Evolutionary conservation across 2,329 filamentous ascomycete species (phyloP).

Genomic region (Botrytis pseudocinerea): DNA sequence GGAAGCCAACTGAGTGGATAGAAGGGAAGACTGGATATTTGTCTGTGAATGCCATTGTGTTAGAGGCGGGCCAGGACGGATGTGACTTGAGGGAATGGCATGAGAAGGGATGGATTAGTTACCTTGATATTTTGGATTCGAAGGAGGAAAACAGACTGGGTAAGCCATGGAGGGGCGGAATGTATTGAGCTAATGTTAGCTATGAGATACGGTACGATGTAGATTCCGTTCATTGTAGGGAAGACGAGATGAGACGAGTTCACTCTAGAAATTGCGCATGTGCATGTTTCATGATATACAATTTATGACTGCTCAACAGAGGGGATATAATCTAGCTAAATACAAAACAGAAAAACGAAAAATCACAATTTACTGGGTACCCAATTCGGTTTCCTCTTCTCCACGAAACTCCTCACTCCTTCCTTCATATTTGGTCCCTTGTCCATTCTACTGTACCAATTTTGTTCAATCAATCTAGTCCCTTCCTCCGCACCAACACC

Average conservation of each 20-base stretch:
- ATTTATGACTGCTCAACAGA: not conserved
- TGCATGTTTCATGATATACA: not conserved
- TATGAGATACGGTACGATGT: too few relatives aligned
- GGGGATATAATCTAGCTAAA: slow-evolving; percentile 17
- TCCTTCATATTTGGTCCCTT: slow-evolving; percentile 73
- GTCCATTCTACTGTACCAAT: slow-evolving; percentile 60
- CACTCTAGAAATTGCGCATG: not conserved
- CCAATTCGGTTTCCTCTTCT: slow-evolving; percentile 72
- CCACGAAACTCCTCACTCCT: slow-evolving; percentile 72
- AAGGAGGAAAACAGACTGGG: slow-evolving; percentile 26
- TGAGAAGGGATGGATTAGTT: slow-evolving; percentile 42
- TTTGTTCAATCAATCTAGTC: slow-evolving; percentile 57
- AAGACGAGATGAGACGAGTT: not conserved
- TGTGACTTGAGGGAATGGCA: slow-evolving; percentile 44
- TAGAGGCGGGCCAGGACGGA: slow-evolving; percentile 44
- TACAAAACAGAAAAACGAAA: not conserved
- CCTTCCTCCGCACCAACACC: slow-evolving; percentile 60
- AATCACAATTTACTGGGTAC: slow-evolving; percentile 59
- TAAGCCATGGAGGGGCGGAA: slow-evolving; percentile 35
- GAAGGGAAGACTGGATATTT: slow-evolving; percentile 40
- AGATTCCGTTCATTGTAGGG: not conserved
- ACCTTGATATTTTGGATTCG: slow-evolving; percentile 32
- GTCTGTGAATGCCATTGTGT: slow-evolving; percentile 44
- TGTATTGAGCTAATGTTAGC: slow-evolving; percentile 31
- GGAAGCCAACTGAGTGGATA: slow-evolving; percentile 37